Evolutionary conservation across 495 filamentous ascomycete genomes (phyloP), one percentile per base, ranked within the genome.

Genomic region (Aspergillus ellipticus): DNA sequence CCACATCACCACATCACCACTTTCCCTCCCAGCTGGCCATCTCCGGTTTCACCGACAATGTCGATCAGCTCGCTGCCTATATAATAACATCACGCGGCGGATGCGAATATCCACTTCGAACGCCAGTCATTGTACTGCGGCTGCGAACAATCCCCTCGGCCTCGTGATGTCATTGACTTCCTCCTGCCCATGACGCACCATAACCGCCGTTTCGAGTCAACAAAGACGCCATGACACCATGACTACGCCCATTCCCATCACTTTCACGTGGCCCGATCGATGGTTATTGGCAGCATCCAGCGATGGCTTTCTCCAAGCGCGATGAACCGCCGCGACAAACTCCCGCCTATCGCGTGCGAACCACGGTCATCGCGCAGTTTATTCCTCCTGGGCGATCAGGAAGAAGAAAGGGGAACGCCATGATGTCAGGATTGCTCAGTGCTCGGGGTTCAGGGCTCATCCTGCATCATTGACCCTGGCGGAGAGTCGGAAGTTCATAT

Each of bases 351-450:
- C 6, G 7, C 28, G 31, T 11, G 16, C 50, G 42, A 55, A 22
- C 54, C 54, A 45, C 39, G 54, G 54, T 56, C 41, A 19, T 2
- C 19, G 13, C 28, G 19, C 7, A 45, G 48, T 46, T 50, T 31
- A 39, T 56, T 42, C 31, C 20, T 54, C 47, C 13, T 50, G 52
- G 41, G 55, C 35, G 39, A 55, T 15, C 22, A 21, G 28, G 24
- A 19, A 47, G 21, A 17, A 19, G n/a, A n/a, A n/a, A 13, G 31
- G 49, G 48, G 13, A 2, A 45, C 10, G 52, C 51, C 39, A 45
- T 64, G 61, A 64, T 64, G 61, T 64, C 61, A 64, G 55, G 28
- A 43, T 60, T 48, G 42, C 53, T 33, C 15, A 24, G 53, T 13
- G 42, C 16, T 50, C 54, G 42, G 39, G 9, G 16, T 29, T 29